Conservation (phyloP, 1,284 basidiomycete genomes). For the Pseudozyma sp. region DNA sequence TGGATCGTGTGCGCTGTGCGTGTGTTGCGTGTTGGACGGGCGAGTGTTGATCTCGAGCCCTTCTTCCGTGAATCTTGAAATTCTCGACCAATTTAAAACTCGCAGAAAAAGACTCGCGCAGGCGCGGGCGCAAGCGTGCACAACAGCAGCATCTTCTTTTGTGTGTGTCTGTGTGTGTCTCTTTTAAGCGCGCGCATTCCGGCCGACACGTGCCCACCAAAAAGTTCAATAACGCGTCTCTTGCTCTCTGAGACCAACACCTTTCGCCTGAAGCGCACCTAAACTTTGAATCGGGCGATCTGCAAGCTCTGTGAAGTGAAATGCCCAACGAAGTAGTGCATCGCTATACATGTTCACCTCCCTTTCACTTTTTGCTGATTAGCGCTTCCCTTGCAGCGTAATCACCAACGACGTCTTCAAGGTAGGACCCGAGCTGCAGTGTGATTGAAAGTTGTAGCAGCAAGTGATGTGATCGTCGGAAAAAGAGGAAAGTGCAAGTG, state of each 20-base stretch:
- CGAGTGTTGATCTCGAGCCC: conserved; percentile 19
- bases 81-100: conserved; percentile 1
- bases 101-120: neutral
- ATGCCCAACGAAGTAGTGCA: neutral
- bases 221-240: conserved; percentile 3
- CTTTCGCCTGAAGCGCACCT: neutral
- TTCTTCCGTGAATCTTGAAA: neutral
- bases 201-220: conserved; percentile 16
- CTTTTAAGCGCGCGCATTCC: neutral
- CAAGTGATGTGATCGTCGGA: neutral
- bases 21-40: neutral
- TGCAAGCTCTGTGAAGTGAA: too few relatives aligned
- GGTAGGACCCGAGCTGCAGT: neutral
- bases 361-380: neutral
- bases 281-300: neutral
- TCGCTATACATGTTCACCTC: neutral
- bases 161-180: too few relatives aligned
- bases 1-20: conserved; percentile 2
- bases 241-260: conserved; percentile 8
- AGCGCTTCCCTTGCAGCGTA: too few relatives aligned
- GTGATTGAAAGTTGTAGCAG: neutral
- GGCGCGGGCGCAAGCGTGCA: too few relatives aligned
- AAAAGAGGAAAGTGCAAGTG: neutral
- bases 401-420: neutral
- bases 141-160: too few relatives aligned